phyloP scores from a whole-genome alignment of 352 stramenopile genomes.

The Phytophthora crassamura region DNA sequence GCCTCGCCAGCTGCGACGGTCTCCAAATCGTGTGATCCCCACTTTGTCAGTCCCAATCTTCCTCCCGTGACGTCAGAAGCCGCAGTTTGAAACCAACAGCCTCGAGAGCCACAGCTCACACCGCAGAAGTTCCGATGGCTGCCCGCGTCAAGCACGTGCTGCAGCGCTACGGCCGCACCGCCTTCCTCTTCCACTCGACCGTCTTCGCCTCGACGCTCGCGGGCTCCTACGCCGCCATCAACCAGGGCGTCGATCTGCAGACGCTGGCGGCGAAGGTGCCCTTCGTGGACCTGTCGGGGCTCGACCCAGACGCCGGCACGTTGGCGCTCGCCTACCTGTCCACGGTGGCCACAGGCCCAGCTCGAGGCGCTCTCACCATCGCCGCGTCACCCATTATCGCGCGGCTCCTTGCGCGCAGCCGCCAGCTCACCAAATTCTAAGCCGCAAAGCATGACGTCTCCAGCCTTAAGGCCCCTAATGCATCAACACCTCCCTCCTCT shows the following conservation, averaged over 20 bases:
- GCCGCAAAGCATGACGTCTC: too few species aligned
- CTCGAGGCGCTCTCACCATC: conserved; percentile 65
- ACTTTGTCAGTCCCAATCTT: too few species aligned
- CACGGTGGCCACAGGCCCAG: conserved; percentile 78
- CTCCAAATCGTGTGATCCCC: too few species aligned
- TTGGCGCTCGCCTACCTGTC: conserved; percentile 92
- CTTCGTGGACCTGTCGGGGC: conserved; percentile 62
- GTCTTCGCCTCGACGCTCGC: conserved; percentile 94
- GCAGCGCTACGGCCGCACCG: conserved; percentile 93
- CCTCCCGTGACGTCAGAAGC: too few species aligned
- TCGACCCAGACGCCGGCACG: conserved; percentile 60
- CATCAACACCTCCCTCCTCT: conserved; percentile 1
- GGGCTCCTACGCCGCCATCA: conserved; percentile 68
- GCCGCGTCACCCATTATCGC: conserved; percentile 61
- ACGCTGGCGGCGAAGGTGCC: conserved; percentile 47
- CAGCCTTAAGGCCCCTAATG: neutral
- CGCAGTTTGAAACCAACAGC: too few species aligned
- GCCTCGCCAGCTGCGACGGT: too few species aligned
- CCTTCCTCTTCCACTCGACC: conserved; percentile 92
- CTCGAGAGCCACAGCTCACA: too few species aligned
- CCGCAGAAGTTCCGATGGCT: conserved; percentile 43
- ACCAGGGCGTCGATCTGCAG: conserved; percentile 59
- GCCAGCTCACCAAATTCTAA: neutral
- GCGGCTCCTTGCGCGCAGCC: conserved; percentile 47
- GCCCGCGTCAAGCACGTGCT: conserved; percentile 68